Conservation (phyloP, 768 basidiomycete species). For the Tylopilus rubrobrunneus region DNA sequence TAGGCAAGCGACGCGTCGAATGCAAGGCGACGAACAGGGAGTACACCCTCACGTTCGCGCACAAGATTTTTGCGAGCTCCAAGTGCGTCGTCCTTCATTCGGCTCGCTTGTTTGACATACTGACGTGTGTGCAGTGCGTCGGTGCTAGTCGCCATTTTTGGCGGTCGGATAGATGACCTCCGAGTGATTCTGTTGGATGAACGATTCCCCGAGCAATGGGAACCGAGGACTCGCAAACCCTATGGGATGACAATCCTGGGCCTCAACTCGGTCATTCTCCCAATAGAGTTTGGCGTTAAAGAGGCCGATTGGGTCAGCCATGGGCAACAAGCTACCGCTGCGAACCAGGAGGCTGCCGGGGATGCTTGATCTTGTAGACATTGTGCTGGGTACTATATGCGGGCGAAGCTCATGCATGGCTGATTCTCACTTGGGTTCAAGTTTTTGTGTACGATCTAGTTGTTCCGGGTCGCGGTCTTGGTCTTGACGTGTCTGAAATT, state of each 20-base stretch:
- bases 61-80: slow-evolving; percentile 61
- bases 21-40: slow-evolving; percentile 50
- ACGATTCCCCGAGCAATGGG: slow-evolving; percentile 68
- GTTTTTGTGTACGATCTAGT: too few relatives aligned
- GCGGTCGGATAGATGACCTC: slow-evolving; percentile 55
- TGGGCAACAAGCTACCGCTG: neutral
- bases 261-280: slow-evolving; percentile 41
- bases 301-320: slow-evolving; percentile 15
- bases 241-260: slow-evolving; percentile 56
- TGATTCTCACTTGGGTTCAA: neutral
- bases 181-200: slow-evolving; percentile 60
- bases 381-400: neutral
- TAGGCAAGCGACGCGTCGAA: slow-evolving; percentile 59
- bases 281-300: slow-evolving; percentile 12
- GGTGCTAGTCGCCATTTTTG: slow-evolving; percentile 42
- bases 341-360: neutral
- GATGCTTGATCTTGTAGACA: neutral
- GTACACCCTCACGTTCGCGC: slow-evolving; percentile 46
- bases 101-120: neutral
- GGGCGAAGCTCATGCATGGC: neutral
- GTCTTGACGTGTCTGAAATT: too few relatives aligned
- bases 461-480: too few relatives aligned
- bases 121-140: slow-evolving; percentile 42
- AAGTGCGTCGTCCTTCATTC: slow-evolving; percentile 46
- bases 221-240: slow-evolving; percentile 50